Base-by-base conservation (phyloP, 2,329 filamentous ascomycete genomes). In the Pyricularia sp. region DNA sequence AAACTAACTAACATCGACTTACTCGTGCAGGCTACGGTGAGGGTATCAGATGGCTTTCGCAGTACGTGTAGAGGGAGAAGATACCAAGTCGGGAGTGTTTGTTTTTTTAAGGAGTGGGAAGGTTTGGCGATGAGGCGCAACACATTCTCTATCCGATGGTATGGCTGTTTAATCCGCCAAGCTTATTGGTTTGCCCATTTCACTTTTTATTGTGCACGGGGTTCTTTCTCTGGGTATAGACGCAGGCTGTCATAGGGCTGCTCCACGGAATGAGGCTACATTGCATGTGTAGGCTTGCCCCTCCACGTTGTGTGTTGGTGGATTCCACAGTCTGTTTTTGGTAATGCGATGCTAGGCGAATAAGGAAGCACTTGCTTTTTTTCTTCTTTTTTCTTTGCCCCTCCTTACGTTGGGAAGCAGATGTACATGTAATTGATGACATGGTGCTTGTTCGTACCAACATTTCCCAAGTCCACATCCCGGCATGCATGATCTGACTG, bases 1-100 rank as follows among this genome's bases (percentile, higher is more conserved):
- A 57, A 57, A 26, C 65, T 71, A 68, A 70, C 64, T 35, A 49
- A 19, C 40, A n/a, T n/a, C 40, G 40, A 49, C 40, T 28, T 40
- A 24, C 16, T 12, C n/a, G n/a, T 12, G n/a, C 4, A 88, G 86
- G 90, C 70, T 96, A 96, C 76, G 91, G 91, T 65, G 92, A 96
- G 72, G 92, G 84, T 72, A 93, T 96, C 78, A 86, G 91, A 80
- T 96, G 91, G 92, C 78, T 96, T 78, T 91, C 90, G 65, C 91
- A 96, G 82, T 96, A 96, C 74, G 90, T 96, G 75, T 96, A 88
- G 81, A 60, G 53, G 49, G 44, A 30, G 60, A 6, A n/a, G 53
- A 57, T 57, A 57, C 53, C 53, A 57, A 28, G 9, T 13, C 12
- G 9, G 22, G 9, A 12, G 53, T 24, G 13, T 26, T 57, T 35